Evolutionary conservation across 139 green algal species (phyloP).

Genomic region (Micractinium conductrix): DNA sequence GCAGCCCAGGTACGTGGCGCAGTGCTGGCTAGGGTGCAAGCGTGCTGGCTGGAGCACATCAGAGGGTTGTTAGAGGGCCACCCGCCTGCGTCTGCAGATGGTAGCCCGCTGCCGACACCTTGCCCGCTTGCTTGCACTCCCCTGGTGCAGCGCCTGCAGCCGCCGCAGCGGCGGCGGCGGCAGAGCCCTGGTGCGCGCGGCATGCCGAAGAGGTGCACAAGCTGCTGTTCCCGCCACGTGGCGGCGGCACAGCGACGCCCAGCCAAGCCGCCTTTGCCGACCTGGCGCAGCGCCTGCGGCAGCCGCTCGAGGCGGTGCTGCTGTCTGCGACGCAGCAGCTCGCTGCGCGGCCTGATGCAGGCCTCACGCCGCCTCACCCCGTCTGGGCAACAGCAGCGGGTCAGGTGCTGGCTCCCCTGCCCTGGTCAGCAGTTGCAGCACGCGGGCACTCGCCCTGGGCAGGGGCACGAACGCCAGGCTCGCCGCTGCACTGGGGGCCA

Average conservation of each 20-base stretch:
- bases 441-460: neutral
- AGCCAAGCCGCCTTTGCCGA: neutral
- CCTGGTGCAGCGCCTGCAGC: neutral
- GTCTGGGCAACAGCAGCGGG: neutral
- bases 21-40: no score
- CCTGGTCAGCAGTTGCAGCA: neutral
- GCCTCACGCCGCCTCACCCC: neutral
- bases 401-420: no score
- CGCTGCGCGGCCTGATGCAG: neutral
- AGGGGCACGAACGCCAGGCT: no score
- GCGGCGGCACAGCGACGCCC: neutral
- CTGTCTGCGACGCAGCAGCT: slow-evolving; percentile 3
- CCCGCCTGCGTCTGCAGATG: no score
- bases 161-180: neutral
- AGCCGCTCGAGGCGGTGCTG: slow-evolving; percentile 7
- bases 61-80: no score
- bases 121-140: no score
- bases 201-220: neutral
- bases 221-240: neutral
- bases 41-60: no score
- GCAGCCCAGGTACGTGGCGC: no score
- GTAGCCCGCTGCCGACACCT: no score
- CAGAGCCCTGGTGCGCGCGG: neutral
- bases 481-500: no score
- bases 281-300: neutral